Base-by-base conservation (phyloP, 495 filamentous ascomycete genomes). In the Podospora conica region DNA sequence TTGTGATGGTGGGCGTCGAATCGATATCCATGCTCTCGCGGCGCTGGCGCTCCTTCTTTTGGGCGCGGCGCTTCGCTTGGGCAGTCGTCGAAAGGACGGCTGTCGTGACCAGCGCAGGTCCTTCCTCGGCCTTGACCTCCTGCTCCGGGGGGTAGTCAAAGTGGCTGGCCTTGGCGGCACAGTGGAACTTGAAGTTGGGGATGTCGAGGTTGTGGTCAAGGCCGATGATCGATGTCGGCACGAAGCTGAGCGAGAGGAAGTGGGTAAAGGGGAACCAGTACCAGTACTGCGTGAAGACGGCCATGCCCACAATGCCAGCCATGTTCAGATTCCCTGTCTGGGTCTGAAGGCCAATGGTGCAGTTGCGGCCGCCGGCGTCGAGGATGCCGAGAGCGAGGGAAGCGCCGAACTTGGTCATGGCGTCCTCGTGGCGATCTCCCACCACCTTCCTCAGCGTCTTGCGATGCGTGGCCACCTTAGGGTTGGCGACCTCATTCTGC, bases 221-320 rank as follows among this genome's bases (percentile, higher is more conserved):
- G 58, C 89, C 94, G 65, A 97, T 96, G 71, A 99, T 91, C 1
- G 93, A 90, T 9, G 96, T 98, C 0, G 96, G 96, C 9, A 90
- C 89, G 75, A 98, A 97, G 73, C 90, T 92, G 66, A 98, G 83
- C 0, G 93, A 94, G 22, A 99, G 78, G 86, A 99, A 99, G 77
- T 98, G 96, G 24, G 95, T 96, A 70, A 97, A 87, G 58, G 96
- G 96, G 87, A 99, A 99, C 96, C 96, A 99, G 80, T 99, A 99
- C 96, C 96, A 99, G 80, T 99, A 99, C 76, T 99, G 96, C 8
- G 92, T 95, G 80, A 99, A 99, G 27, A 99, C 90, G 53, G 92
- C 93, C 86, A 96, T 96, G 67, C 96, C 96, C 22, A 99, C 93
- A 65, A 98, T 95, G 65, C 91, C 96, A 20, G 92, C 86, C 91